Evolutionary conservation across 805 yeast species (phyloP), one percentile per base, ranked within the genome.

Genomic region (Metschnikowia picachoensis): DNA sequence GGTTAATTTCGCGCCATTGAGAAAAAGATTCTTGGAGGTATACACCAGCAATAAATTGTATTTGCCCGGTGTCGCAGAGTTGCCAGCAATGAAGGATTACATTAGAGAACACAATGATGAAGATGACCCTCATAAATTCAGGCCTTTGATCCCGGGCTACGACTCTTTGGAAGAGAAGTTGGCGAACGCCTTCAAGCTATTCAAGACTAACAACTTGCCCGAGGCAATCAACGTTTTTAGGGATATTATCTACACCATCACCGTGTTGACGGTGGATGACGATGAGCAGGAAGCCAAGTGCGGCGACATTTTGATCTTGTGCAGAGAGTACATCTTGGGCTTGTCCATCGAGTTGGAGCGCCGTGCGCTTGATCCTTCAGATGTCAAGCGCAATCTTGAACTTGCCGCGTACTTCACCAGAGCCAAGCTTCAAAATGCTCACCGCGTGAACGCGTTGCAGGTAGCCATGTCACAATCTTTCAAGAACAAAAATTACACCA

Each of bases 381-480:
- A 83, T 50, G 73, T 85, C 45, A 85, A 89, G 66, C 85, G 98
- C 52, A 91, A 89, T 66, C 76, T 94, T 61, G 98, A 94, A 67
- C 73, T 94, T 55, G 98, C 99, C 6, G 95, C 98, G 1, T 92
- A 92, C 68, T 95, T 94, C 74, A 89, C 99, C 12, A 83, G 80
- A 61, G 84, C 91, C 27, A 79, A 85, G 53, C 77, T 94, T 57
- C 88, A 85, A 53, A 83, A 87, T 31, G 84, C 85, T 8, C 99
- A 94, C 67, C 80, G 85, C 49, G 80, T 85, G 44, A 85, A 89
- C 60, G 96, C 98, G 11, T 75, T 90, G 58, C 95, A 89, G 65
- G 96, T 90, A 46, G 99, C 99, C 34, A 87, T 92, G 94, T 82
- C 86, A 37, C 95, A 88, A 72, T 81, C 94, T 34, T 90, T 87